Base-by-base conservation (phyloP, 179 eudicot genomes). In the Pouteria campechiana region DNA sequence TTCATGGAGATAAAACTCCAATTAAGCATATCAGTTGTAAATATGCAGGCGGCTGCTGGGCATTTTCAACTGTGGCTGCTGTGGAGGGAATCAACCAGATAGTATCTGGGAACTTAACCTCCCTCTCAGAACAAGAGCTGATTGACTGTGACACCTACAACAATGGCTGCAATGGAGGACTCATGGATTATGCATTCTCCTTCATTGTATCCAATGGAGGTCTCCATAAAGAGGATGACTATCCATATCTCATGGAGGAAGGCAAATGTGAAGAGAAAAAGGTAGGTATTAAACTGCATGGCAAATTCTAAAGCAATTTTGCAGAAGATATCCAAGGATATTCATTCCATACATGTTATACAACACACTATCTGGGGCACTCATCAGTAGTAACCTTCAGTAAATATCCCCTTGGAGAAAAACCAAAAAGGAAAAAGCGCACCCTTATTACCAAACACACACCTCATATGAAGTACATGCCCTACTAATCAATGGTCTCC, bases 61-160 rank as follows among this genome's bases (percentile, higher is more conserved):
- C 92, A 10, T 81, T 81, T 53, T 78, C 92, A 28, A 78, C 85
- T 12, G 86, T 81, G 12, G 92, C 92, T 21, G 72, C 82, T 2
- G 92, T 78, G 1, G 85, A 81, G 46, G 92, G 92, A 21, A 78
- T 81, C 45, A 81, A 81, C 56, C 81, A 81, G 49, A 78, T 81
- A 2, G 75, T 74, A 14, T 74, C 85, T 0, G 85, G 86, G 20
- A 78, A 81, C 43, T 48, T 81, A 20, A 65, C 79, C 0, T 52
- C 82, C 20, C 60, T 81, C 5, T 78, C 85, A 0, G 92, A 74
- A 54, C 85, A 81, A 53, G 68, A 81, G 57, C 61, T 78, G 17
- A 43, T 78, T n/a, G 92, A 81, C 54, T 81, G 92, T 40, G 85
- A 81, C 48, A 49, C 48, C 27, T 60, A 48, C 41, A 74, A 81